These are phyloP conservation scores for Zygotorulaspora chibaensis DNA, from an alignment of 805 yeast species.

Conservation along the genomic window DNA sequence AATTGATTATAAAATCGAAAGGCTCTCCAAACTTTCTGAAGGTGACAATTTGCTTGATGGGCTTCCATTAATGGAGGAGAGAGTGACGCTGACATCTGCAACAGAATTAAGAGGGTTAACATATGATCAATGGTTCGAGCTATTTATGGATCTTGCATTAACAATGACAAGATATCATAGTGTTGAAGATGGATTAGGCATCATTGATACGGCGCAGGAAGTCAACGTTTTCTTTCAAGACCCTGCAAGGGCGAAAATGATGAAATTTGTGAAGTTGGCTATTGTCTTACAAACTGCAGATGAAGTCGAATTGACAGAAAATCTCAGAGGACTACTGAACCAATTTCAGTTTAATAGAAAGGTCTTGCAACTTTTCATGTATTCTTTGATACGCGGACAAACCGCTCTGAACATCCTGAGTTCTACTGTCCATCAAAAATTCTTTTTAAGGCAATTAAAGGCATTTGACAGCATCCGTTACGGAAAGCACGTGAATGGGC, in stretches of 20 bases:
- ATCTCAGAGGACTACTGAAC: slow-evolving; percentile 59
- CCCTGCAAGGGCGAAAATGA: slow-evolving; percentile 51
- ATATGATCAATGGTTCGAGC: slow-evolving; percentile 78
- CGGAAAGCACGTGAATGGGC: slow-evolving; percentile 60
- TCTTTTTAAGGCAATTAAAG: slow-evolving; percentile 81
- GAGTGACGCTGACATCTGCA: slow-evolving; percentile 45
- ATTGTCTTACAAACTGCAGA: slow-evolving; percentile 51
- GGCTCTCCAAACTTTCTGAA: slow-evolving; percentile 62
- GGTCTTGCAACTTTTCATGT: slow-evolving; percentile 59
- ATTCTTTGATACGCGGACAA: slow-evolving; percentile 56
- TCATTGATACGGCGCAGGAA: slow-evolving; percentile 68
- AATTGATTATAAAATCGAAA: slow-evolving; percentile 66
- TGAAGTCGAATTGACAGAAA: slow-evolving; percentile 48
- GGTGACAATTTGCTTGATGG: slow-evolving; percentile 42
- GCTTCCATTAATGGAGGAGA: slow-evolving; percentile 38
- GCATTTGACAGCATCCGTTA: slow-evolving; percentile 71
- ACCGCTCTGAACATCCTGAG: slow-evolving; percentile 58
- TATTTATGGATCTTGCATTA: slow-evolving; percentile 76
- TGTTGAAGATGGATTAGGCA: slow-evolving; percentile 59
- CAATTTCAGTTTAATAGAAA: slow-evolving; percentile 73
- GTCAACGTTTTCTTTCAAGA: slow-evolving; percentile 76
- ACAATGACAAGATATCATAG: slow-evolving; percentile 57
- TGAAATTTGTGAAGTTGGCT: slow-evolving; percentile 64
- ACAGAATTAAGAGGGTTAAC: slow-evolving; percentile 67
- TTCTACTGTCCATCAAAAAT: slow-evolving; percentile 83